Evolutionary conservation across 768 basidiomycete species (phyloP), one percentile per base, ranked within the genome.

Genomic region (Panus rudis): DNA sequence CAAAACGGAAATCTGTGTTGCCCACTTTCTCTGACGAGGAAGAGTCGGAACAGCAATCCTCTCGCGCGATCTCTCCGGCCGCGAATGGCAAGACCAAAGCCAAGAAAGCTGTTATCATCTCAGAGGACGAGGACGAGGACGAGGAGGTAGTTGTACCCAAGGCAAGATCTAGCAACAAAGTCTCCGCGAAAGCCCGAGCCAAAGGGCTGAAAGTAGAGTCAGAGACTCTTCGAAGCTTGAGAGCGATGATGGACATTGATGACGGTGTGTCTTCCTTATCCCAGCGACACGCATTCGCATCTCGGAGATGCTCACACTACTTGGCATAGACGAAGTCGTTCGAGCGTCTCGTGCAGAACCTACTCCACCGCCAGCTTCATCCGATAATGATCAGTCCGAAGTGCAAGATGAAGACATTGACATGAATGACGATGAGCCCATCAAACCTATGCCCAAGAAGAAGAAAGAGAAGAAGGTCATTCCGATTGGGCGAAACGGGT

Each of bases 231-330:
- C 57, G 45, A 49, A 73, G 71, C 33, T 38, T 73, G 37, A 59
- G 59, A n/a, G 81, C 75, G 8, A 72, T 86, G 68, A 85, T 86
- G 84, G 84, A 88, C 39, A 71, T 86, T 42, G 84, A 85, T 43
- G 85, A 87, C 52, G 77, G 85, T 82, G 30, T 10, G 58, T 45
- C 19, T 26, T 3, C 10, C 11, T 11, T 33, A 6, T n/a, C n/a
- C n/a, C n/a, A n/a, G n/a, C n/a, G n/a, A n/a, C n/a, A n/a, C 14
- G 21, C 28, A 30, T 16, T 16, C 10, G 16, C 28, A 30, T 30
- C 10, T 16, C 28, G 16, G 10, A 10, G 28, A 30, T 30, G 28
- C 28, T 30, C 10, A 30, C 28, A 10, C 28, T 16, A 10, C 16
- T 16, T 10, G 22, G 20, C 13, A 20, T 45, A 50, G 52, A 53